Evolutionary conservation across 2,329 filamentous ascomycete species (phyloP), one percentile per base, ranked within the genome.

Genomic region (Cladophialophora carrionii): DNA sequence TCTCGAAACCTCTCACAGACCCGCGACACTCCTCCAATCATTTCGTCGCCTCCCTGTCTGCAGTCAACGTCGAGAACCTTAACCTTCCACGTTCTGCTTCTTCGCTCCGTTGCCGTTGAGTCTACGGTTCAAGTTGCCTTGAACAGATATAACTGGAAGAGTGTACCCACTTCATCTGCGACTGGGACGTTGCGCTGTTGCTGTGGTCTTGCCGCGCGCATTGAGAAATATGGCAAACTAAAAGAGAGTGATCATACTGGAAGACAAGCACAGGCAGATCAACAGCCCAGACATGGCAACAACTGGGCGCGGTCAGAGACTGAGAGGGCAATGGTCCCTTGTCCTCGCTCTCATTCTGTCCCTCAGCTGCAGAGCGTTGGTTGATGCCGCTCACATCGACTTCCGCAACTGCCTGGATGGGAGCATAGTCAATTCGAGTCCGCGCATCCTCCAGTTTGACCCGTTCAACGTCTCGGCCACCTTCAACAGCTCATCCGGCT

Each of bases 351-450:
- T 67, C 14, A 26, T 62, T 12, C 48, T 65, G 31, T 32, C 54
- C 17, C 43, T 65, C 20, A 5, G 48, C 24, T 69, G 51, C 24
- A 57, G 37, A 9, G 32, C 54, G 2, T 37, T 49, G 9, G 53
- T 48, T 4, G 20, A 53, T 12, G 91, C 90, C 56, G 91, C 87
- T 52, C 85, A 87, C 71, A 80, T 97, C 66, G 82, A 86, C 64
- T 95, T 96, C 77, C 83, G 89, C n/a, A 96, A 97, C 78, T 99
- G 94, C 79, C 83, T 97, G 32, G 75, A 77, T 55, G 77, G 82
- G 55, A 81, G 84, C 64, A 83, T 84, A 59, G 84, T 89, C 74
- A 81, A 87, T 65, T 83, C 84, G 53, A 78, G 80, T 8, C 85
- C 89, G 14, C 77, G 80, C 41, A 84, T 84, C 67, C 83, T 98